phyloP scores from a whole-genome alignment of 306 rosid species.

The Rubus parviflorus region DNA sequence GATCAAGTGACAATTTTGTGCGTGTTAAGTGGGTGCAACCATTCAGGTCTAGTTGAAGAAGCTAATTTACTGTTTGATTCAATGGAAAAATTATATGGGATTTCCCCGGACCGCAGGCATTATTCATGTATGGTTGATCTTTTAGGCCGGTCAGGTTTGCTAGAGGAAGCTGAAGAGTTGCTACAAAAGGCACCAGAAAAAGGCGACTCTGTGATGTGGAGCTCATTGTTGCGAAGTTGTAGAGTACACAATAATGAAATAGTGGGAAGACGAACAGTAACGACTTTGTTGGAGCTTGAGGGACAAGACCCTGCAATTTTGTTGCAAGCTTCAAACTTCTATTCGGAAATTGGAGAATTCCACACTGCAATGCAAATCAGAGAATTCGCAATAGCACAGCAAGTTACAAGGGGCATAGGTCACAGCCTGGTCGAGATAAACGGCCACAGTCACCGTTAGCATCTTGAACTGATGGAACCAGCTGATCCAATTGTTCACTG shows the following conservation, averaged over 20 bases:
- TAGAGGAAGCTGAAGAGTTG: constrained; percentile 70
- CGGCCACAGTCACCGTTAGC: constrained; percentile 16
- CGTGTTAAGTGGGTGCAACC: constrained; percentile 69
- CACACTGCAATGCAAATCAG: constrained; percentile 52
- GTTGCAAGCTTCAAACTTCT: constrained; percentile 72
- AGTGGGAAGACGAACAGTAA: constrained; percentile 61
- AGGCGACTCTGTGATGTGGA: constrained; percentile 59
- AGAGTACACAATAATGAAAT: constrained; percentile 57
- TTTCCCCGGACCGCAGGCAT: constrained; percentile 62
- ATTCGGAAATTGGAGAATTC: constrained; percentile 70
- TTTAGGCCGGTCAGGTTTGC: constrained; percentile 69
- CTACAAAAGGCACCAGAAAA: constrained; percentile 40
- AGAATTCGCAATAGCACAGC: constrained; percentile 62
- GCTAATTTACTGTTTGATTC: constrained; percentile 60
- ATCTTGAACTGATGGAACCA: constrained; percentile 14
- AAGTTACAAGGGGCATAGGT: constrained; percentile 69
- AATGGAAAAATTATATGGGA: constrained; percentile 50
- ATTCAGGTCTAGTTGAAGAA: constrained; percentile 65
- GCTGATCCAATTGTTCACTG: constrained; percentile 6
- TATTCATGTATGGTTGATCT: constrained; percentile 87
- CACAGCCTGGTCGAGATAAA: constrained; percentile 65
- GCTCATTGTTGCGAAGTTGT: constrained; percentile 80
- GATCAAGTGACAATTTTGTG: constrained; percentile 74
- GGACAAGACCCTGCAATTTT: constrained; percentile 62
- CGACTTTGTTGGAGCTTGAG: constrained; percentile 54